Evolutionary conservation across 805 yeast species (phyloP).

Genomic region (Zygotorulaspora florentina): DNA sequence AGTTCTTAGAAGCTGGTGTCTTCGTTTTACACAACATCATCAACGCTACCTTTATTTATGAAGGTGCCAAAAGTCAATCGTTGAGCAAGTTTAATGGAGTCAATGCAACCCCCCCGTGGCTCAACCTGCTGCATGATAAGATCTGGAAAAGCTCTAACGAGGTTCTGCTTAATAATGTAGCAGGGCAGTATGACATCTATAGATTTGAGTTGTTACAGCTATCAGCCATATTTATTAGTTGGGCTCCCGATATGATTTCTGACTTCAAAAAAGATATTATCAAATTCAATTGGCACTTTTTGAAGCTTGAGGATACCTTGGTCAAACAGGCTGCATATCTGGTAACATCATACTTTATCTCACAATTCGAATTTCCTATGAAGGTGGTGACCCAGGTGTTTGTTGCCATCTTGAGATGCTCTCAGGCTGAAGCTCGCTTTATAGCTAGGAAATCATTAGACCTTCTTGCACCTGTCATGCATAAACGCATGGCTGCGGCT

Average conservation of each 20-base stretch:
- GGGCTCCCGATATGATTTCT: conserved; percentile 55
- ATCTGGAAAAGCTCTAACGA: conserved; percentile 70
- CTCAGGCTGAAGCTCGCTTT: conserved; percentile 77
- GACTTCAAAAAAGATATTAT: conserved; percentile 77
- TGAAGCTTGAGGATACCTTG: conserved; percentile 81
- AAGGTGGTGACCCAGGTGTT: conserved; percentile 88
- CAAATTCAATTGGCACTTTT: conserved; percentile 90
- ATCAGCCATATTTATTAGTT: conserved; percentile 69
- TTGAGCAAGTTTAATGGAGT: conserved; percentile 37
- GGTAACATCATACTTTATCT: conserved; percentile 78
- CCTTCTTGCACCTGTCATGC: conserved; percentile 80
- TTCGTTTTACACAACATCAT: conserved; percentile 60
- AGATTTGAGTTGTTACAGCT: conserved; percentile 76
- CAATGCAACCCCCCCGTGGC: conserved; percentile 50
- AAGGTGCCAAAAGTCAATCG: conserved; percentile 48
- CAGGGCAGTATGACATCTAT: conserved; percentile 69
- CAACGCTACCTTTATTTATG: conserved; percentile 61
- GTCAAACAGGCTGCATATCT: conserved; percentile 92
- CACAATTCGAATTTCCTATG: conserved; percentile 82
- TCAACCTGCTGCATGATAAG: conserved; percentile 53
- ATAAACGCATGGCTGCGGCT: conserved; percentile 52
- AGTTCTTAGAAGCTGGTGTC: conserved; percentile 50
- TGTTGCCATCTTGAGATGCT: conserved; percentile 80
- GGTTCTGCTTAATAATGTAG: conserved; percentile 41
- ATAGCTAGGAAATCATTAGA: conserved; percentile 86